Conservation (phyloP, 805 yeast species). For the Starmerella bacillaris region DNA sequence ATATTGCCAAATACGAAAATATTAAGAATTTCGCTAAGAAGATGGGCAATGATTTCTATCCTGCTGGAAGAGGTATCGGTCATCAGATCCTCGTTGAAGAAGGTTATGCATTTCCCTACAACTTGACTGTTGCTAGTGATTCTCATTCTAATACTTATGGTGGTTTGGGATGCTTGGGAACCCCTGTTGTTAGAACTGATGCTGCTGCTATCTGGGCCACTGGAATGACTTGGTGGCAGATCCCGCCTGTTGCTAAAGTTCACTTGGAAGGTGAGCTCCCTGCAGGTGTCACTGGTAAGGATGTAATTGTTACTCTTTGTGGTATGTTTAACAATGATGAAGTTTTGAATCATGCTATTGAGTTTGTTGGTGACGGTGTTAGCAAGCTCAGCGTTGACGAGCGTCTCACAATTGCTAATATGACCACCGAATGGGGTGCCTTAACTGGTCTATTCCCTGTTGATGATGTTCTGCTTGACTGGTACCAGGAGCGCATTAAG, state of each 20-base stretch:
- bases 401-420: conserved; percentile 65
- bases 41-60: conserved; percentile 90
- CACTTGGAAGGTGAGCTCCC: conserved; percentile 70
- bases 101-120: conserved; percentile 92
- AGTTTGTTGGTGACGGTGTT: conserved; percentile 20
- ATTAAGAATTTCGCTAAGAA: conserved; percentile 76
- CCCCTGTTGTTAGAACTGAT: conserved; percentile 95
- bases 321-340: conserved; percentile 84
- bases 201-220: conserved; percentile 99
- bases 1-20: conserved; percentile 69
- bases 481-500: conserved; percentile 50
- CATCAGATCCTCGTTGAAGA: conserved; percentile 98
- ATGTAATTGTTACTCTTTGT: conserved; percentile 88
- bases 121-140: conserved; percentile 88
- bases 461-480: conserved; percentile 55
- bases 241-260: conserved; percentile 94
- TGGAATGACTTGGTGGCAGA: conserved; percentile 99
- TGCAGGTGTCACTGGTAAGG: conserved; percentile 83
- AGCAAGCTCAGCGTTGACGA: conserved; percentile 19
- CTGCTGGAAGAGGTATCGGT: conserved; percentile 98
- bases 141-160: conserved; percentile 97
- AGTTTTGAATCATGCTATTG: conserved; percentile 48
- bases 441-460: conserved; percentile 95
- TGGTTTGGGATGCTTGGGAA: conserved; percentile 88
- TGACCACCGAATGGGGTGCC: conserved; percentile 97